Conservation (phyloP, 2,329 filamentous ascomycete species). For the Paraphaeosphaeria sporulosa region DNA sequence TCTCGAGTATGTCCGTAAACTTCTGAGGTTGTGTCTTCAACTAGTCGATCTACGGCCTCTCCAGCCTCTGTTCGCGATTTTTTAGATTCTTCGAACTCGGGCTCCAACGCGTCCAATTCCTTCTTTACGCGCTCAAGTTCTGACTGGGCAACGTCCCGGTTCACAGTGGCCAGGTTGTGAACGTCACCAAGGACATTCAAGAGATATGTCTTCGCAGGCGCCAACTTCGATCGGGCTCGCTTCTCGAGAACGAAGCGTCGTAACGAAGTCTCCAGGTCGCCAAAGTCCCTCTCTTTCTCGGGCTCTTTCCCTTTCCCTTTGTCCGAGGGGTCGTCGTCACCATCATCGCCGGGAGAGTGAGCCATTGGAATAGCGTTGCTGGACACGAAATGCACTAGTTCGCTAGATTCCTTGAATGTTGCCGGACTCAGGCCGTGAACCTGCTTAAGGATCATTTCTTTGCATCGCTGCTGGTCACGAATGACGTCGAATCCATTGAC, state of each 20-base stretch:
- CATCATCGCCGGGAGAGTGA: constrained; percentile 49
- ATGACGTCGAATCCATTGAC: constrained; percentile 98
- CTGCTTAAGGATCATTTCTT: constrained; percentile 93
- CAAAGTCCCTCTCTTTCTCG: constrained; percentile 89
- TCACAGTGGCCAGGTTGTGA: constrained; percentile 81
- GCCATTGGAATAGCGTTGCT: constrained; percentile 90
- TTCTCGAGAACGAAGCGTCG: constrained; percentile 96
- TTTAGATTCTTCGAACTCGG: constrained; percentile 82
- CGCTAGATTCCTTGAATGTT: constrained; percentile 89
- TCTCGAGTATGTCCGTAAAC: constrained; percentile 85
- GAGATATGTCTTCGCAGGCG: constrained; percentile 93
- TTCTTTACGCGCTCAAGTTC: constrained; percentile 84
- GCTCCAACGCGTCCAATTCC: constrained; percentile 84
- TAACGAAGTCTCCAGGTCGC: constrained; percentile 85
- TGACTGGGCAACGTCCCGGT: constrained; percentile 82
- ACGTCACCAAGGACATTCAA: constrained; percentile 92
- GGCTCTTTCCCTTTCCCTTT: constrained; percentile 72
- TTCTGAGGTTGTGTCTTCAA: constrained; percentile 84
- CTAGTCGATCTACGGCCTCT: constrained; percentile 80
- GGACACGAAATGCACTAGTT: constrained; percentile 97
- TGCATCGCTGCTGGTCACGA: constrained; percentile 85
- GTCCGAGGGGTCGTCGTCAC: constrained; percentile 55
- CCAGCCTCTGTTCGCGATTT: constrained; percentile 81
- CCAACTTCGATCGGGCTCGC: constrained; percentile 91
- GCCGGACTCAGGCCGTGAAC: constrained; percentile 85